phyloP scores from a whole-genome alignment of 2,329 filamentous ascomycete genomes.

The Apiospora rasikravindrae region DNA sequence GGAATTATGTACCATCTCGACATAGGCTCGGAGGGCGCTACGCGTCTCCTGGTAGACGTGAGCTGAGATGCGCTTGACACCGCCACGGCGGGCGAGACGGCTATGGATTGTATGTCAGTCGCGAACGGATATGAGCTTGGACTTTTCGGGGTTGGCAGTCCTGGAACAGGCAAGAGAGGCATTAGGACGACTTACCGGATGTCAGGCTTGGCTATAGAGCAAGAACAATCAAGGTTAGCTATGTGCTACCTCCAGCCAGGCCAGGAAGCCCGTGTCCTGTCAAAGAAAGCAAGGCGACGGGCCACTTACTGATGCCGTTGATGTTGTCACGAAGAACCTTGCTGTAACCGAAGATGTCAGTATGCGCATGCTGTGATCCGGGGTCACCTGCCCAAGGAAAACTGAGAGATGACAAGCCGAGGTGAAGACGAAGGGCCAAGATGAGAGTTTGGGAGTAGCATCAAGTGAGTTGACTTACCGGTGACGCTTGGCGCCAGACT shows the following conservation, averaged over 20 bases:
- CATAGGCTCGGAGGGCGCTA: background rate
- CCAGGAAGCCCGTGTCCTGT: background rate
- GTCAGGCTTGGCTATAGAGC: conserved; percentile 54
- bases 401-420: background rate
- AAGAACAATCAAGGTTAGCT: conserved; percentile 28
- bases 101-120: conserved; percentile 41
- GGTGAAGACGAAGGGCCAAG: background rate
- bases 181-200: conserved; percentile 50
- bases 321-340: conserved; percentile 42
- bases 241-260: background rate
- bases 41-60: conserved; percentile 58
- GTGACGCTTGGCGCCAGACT: conserved; percentile 25
- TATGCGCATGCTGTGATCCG: background rate
- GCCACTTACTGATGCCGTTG: conserved; percentile 32
- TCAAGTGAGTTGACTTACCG: conserved; percentile 18
- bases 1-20: background rate
- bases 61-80: conserved; percentile 74
- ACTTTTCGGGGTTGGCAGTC: background rate
- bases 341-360: conserved; percentile 25
- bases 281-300: background rate
- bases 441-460: background rate
- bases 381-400: background rate
- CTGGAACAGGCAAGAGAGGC: background rate
- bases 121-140: background rate
- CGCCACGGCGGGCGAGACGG: conserved; percentile 75